These are phyloP conservation scores for Ustilago lituana DNA, from an alignment of 1,284 basidiomycete species.

Conservation along the genomic window DNA sequence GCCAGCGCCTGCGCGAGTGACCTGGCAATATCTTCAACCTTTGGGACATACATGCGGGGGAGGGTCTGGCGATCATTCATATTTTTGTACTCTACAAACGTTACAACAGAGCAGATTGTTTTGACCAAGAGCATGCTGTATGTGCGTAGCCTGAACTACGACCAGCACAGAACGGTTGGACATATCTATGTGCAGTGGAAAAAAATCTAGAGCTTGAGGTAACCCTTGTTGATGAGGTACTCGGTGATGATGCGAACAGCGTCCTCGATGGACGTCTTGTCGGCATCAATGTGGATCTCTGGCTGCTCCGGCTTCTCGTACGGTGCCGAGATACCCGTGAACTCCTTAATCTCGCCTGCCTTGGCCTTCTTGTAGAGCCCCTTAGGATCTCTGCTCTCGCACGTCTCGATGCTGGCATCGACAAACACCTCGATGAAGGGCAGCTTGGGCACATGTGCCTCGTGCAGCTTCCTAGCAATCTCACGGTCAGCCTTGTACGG, in stretches of 20 bases:
- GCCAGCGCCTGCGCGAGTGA: too few relatives aligned
- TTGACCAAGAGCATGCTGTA: too few relatives aligned
- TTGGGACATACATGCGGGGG: too few relatives aligned
- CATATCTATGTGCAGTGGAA: too few relatives aligned
- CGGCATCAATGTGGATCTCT: slow-evolving; percentile 92
- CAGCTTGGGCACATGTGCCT: slow-evolving; percentile 71
- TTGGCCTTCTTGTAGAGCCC: slow-evolving; percentile 97
- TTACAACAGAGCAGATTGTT: too few relatives aligned
- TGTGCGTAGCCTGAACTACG: too few relatives aligned
- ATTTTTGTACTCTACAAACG: too few relatives aligned
- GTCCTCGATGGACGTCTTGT: slow-evolving; percentile 80
- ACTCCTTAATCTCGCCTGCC: slow-evolving; percentile 96
- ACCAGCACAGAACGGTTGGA: too few relatives aligned
- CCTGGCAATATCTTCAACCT: too few relatives aligned
- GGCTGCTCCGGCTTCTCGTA: slow-evolving; percentile 88
- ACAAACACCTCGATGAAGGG: slow-evolving; percentile 91
- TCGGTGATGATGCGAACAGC: slow-evolving; percentile 83
- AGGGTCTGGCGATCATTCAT: too few relatives aligned
- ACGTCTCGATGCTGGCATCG: slow-evolving; percentile 87
- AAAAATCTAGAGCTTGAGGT: slow-evolving; percentile 52
- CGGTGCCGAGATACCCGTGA: slow-evolving; percentile 96
- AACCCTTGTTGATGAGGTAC: slow-evolving; percentile 77
- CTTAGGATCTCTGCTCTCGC: slow-evolving; percentile 94
- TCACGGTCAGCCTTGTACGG: slow-evolving; percentile 89
- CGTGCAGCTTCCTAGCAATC: slow-evolving; percentile 83